phyloP scores from a whole-genome alignment of 805 yeast genomes.

The Tetrapisispora iriomotensis region DNA sequence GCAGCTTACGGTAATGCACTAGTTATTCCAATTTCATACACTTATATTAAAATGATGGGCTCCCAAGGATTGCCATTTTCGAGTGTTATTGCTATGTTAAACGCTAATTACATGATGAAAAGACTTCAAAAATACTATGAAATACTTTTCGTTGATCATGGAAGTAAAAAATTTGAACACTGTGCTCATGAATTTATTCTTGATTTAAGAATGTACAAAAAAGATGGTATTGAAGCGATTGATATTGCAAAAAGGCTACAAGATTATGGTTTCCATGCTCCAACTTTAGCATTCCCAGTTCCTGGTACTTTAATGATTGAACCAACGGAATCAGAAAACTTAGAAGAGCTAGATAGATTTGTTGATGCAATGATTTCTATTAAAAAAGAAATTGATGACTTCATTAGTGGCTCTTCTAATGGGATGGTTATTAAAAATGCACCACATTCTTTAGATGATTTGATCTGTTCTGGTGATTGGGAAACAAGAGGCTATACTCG shows the following conservation, averaged over 20 bases:
- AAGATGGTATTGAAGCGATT: slow-evolving; percentile 78
- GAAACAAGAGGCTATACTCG: slow-evolving; percentile 75
- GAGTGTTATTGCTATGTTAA: slow-evolving; percentile 84
- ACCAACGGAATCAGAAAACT: slow-evolving; percentile 92
- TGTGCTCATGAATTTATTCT: slow-evolving; percentile 96
- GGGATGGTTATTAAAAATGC: slow-evolving; percentile 76
- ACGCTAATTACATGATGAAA: slow-evolving; percentile 91
- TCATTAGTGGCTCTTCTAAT: slow-evolving; percentile 52
- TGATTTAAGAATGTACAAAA: slow-evolving; percentile 78
- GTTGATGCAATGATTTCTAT: slow-evolving; percentile 79
- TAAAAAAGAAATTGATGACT: slow-evolving; percentile 68
- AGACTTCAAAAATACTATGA: slow-evolving; percentile 61
- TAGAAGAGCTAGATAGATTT: slow-evolving; percentile 83
- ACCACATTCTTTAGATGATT: slow-evolving; percentile 82
- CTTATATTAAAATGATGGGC: slow-evolving; percentile 93
- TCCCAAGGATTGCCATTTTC: slow-evolving; percentile 72
- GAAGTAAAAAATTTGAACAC: slow-evolving; percentile 41
- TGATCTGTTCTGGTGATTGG: slow-evolving; percentile 67
- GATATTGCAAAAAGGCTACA: slow-evolving; percentile 95
- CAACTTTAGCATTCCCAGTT: slow-evolving; percentile 98
- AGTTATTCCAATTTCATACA: slow-evolving; percentile 85
- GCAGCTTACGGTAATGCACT: slow-evolving; percentile 96
- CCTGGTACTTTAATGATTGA: slow-evolving; percentile 97
- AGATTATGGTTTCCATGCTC: slow-evolving; percentile 98
- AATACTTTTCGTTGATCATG: slow-evolving; percentile 53